A percentile compares a stretch with the other conserved stretches of the same genome.
phyloP scores from a whole-genome alignment of 768 basidiomycete species.

The Kwoniella newhampshirensis region DNA sequence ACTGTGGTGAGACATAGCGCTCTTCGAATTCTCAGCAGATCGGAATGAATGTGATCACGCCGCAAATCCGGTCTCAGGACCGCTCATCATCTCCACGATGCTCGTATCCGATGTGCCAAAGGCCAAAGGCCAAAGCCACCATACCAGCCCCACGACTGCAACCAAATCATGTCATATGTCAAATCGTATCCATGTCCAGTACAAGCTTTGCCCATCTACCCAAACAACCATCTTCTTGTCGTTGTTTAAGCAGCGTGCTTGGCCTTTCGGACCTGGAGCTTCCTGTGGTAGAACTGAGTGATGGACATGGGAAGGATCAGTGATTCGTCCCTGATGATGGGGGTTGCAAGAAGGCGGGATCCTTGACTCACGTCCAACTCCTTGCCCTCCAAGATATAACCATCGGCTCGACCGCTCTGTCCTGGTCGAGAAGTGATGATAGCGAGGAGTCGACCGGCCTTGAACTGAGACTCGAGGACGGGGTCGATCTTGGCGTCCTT shows the following conservation, averaged over 20 bases:
- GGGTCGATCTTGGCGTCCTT: constrained; percentile 92
- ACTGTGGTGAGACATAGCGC: too few relatives aligned
- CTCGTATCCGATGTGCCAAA: too few relatives aligned
- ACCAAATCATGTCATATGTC: background rate
- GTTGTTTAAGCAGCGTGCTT: constrained; percentile 68
- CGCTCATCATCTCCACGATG: too few relatives aligned
- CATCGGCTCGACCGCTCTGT: constrained; percentile 93
- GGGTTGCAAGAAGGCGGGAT: constrained; percentile 7
- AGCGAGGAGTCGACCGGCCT: constrained; percentile 94
- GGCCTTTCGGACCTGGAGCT: constrained; percentile 88
- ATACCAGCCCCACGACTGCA: background rate
- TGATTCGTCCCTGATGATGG: too few relatives aligned
- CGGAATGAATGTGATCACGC: too few relatives aligned
- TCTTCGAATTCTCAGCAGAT: too few relatives aligned
- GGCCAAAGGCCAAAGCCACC: too few relatives aligned
- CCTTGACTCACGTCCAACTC: constrained; percentile 77
- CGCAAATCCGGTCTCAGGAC: too few relatives aligned
- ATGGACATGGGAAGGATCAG: background rate
- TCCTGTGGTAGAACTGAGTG: constrained; percentile 85
- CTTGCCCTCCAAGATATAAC: constrained; percentile 96
- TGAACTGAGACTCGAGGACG: constrained; percentile 83
- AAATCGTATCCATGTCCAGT: constrained; percentile 16
- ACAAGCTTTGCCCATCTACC: constrained; percentile 10
- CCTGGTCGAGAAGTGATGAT: constrained; percentile 91
- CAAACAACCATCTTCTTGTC: background rate